Evolutionary conservation across 139 green algal genomes (phyloP).

Genomic region (Volvox africanus): DNA sequence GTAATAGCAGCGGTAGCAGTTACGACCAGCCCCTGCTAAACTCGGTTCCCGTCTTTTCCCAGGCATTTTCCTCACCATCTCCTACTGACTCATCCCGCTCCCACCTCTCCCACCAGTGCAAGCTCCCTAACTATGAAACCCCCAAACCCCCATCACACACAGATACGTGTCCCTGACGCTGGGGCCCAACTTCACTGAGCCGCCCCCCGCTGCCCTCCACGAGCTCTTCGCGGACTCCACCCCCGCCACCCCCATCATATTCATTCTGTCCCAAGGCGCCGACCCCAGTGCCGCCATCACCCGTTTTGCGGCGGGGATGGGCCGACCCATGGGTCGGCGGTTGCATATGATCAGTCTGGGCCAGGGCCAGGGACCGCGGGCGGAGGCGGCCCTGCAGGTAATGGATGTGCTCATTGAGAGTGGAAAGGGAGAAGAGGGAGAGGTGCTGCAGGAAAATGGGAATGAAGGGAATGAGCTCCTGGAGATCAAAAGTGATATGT

Average conservation of each 20-base stretch:
- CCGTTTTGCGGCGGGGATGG: constrained; percentile 70
- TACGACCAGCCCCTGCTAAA: no score
- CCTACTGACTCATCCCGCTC: neutral
- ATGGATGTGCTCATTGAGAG: neutral
- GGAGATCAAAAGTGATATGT: no score
- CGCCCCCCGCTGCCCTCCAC: constrained; percentile 66
- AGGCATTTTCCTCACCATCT: neutral
- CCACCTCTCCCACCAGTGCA: neutral
- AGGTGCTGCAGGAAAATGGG: no score
- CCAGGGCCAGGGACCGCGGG: constrained; percentile 79
- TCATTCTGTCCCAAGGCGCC: constrained; percentile 80
- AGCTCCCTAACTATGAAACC: neutral
- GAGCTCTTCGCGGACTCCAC: constrained; percentile 81
- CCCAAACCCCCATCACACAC: neutral
- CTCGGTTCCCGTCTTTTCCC: no score
- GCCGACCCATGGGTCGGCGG: constrained; percentile 36
- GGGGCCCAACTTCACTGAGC: constrained; percentile 74
- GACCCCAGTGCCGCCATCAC: constrained; percentile 81
- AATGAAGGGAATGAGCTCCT: no score
- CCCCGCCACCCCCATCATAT: constrained; percentile 79
- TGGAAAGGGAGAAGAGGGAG: no score
- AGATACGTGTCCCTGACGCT: constrained; percentile 62
- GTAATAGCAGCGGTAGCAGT: no score
- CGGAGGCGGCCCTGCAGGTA: constrained; percentile 66
- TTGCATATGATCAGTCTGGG: constrained; percentile 55